phyloP scores from a whole-genome alignment of 169 alveolate genomes.

The Fabrea salina region DNA sequence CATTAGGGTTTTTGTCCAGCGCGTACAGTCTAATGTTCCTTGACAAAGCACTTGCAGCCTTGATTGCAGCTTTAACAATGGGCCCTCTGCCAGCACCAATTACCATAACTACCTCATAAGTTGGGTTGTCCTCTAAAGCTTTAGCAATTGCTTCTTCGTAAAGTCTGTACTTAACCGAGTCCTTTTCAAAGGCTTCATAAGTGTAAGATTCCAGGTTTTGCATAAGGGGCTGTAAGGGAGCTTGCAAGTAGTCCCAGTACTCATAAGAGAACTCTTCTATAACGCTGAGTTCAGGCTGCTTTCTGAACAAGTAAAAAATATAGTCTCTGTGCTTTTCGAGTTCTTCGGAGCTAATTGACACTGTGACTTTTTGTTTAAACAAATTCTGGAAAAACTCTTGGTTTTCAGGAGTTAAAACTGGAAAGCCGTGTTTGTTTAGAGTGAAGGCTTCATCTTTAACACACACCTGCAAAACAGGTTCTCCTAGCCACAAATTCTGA shows the following conservation, averaged over 20 bases:
- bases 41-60: conserved; percentile 55
- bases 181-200: conserved; percentile 82
- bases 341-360: conserved; percentile 38
- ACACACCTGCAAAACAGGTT: conserved; percentile 5
- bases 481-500: conserved; percentile 37
- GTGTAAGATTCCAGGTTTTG: conserved; percentile 69
- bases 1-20: conserved; percentile 81
- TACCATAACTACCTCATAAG: conserved; percentile 54
- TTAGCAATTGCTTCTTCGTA: conserved; percentile 70
- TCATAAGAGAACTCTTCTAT: conserved; percentile 25
- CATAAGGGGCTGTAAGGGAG: conserved; percentile 72
- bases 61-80: conserved; percentile 61
- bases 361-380: conserved; percentile 29
- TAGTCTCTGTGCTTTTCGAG: conserved; percentile 43
- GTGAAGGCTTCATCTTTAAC: conserved; percentile 26
- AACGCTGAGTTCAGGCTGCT: conserved; percentile 36
- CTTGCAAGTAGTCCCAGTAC: conserved; percentile 56
- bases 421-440: conserved; percentile 39
- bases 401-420: conserved; percentile 48
- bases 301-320: conserved; percentile 51
- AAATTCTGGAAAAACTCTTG: conserved; percentile 39
- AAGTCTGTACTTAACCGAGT: conserved; percentile 65
- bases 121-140: conserved; percentile 36
- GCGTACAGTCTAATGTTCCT: conserved; percentile 54
- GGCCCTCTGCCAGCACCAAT: conserved; percentile 90